Evolutionary conservation across 345 rosid genomes (phyloP), one percentile per base, ranked within the genome.

Genomic region (Conringia planisiliqua): DNA sequence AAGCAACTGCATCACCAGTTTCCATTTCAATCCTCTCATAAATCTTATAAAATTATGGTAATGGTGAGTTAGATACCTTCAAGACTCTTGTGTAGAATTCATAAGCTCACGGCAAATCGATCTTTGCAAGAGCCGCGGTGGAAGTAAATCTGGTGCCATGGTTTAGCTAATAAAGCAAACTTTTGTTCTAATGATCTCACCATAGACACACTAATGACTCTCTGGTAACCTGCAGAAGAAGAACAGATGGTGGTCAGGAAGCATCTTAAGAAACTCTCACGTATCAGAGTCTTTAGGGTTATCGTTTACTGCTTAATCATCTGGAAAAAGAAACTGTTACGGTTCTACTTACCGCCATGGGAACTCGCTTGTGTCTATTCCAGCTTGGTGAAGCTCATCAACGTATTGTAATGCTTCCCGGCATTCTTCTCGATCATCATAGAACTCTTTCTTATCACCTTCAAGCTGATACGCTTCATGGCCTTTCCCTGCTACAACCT

Each of bases 401-500:
- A 90, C 99, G 55, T 86, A 86, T 72, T 91, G 97, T 83, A 89
- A 83, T 79, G 99, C 97, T 82, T 92, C 97, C 55, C 93, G 81
- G 52, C 99, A 90, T 79, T 90, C 97, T 66, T 91, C 96, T 44
- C 97, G 72, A 62, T 95, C 99, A 78, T 91, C 97, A 80, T 82
- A 91, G 59, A 87, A 90, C 81, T 95, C 96, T 38, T 78, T 86
- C 73, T 85, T 90, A 79, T 89, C 97, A n/a, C 96, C 93, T 83
- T 87, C 96, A 72, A 89, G 82, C 79, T 87, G 84, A 82, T 83
- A 83, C 14, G 85, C 77, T 82, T 88, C 97, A 79, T 95, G 99
- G 48, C 99, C 96, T 87, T 95, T 91, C 42, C 97, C 99, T 66
- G 93, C 88, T 73, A 91, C 83, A 69, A 95, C 97, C 97, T 91